These are phyloP conservation scores for Beauveria varroae DNA, from an alignment of 2,329 filamentous ascomycete genomes.

Conservation along the genomic window DNA sequence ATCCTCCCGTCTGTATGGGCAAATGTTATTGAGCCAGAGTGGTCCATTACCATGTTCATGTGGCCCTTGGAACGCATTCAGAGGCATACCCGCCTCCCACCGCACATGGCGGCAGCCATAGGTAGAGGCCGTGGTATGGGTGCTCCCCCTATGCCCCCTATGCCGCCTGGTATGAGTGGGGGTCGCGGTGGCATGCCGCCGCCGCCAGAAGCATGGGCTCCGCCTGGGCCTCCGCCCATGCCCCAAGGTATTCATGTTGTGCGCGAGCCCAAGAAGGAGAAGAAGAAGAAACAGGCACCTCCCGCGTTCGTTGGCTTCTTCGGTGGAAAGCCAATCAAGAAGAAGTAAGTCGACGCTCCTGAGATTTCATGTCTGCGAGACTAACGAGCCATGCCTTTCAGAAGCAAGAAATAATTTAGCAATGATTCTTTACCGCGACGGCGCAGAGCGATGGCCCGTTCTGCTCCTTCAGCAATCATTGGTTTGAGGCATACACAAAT, in stretches of 20 bases:
- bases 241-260: constrained; percentile 18
- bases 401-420: constrained; percentile 6
- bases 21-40: constrained; percentile 68
- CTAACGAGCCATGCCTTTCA: neutral
- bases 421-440: neutral
- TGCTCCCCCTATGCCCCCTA: neutral
- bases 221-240: neutral
- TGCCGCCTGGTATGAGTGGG: neutral
- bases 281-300: constrained; percentile 18
- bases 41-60: constrained; percentile 47
- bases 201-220: constrained; percentile 18
- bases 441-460: neutral
- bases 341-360: constrained; percentile 21
- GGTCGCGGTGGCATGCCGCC: constrained; percentile 12
- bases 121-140: constrained; percentile 6
- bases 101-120: constrained; percentile 7
- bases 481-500: neutral
- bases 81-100: neutral
- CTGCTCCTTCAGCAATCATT: neutral
- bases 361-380: neutral
- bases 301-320: constrained; percentile 19
- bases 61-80: constrained; percentile 42
- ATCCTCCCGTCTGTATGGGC: constrained; percentile 76
- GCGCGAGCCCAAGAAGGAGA: constrained; percentile 15
- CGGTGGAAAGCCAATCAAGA: constrained; percentile 21